Evolutionary conservation across 129 eudicot genomes (phyloP).

Genomic region (Arctium lappa): DNA sequence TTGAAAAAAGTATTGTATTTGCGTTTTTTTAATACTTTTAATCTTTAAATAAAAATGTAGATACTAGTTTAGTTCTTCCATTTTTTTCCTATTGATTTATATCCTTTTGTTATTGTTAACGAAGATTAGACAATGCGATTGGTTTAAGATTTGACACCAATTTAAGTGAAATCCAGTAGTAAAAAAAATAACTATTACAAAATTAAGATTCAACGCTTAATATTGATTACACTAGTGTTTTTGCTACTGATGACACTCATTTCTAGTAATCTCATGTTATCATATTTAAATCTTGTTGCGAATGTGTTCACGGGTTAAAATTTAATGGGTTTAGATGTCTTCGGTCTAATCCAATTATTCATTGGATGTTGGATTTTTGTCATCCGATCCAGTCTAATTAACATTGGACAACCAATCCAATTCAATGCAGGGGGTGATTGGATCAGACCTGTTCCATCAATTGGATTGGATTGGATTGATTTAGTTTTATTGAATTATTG

Average conservation of each 20-base stretch:
- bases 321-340: neutral
- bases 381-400: neutral
- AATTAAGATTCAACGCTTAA: neutral
- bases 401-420: neutral
- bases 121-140: neutral
- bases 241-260: neutral
- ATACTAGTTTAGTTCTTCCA: neutral
- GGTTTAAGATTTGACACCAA: neutral
- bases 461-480: neutral
- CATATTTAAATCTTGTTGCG: neutral
- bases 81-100: neutral
- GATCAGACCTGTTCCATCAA: neutral
- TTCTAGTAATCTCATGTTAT: neutral
- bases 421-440: neutral
- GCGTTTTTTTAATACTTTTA: neutral
- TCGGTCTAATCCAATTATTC: neutral
- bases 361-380: neutral
- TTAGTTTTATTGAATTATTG: too few species aligned
- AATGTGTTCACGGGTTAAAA: neutral
- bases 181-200: neutral
- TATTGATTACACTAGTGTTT: neutral
- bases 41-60: neutral
- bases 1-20: neutral
- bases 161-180: neutral
- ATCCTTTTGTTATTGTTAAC: neutral